A percentile compares a stretch with the other conserved stretches of the same genome.
Evolutionary conservation across 768 basidiomycete species (phyloP).

Genomic region (Lepiota brunneoincarnata): DNA sequence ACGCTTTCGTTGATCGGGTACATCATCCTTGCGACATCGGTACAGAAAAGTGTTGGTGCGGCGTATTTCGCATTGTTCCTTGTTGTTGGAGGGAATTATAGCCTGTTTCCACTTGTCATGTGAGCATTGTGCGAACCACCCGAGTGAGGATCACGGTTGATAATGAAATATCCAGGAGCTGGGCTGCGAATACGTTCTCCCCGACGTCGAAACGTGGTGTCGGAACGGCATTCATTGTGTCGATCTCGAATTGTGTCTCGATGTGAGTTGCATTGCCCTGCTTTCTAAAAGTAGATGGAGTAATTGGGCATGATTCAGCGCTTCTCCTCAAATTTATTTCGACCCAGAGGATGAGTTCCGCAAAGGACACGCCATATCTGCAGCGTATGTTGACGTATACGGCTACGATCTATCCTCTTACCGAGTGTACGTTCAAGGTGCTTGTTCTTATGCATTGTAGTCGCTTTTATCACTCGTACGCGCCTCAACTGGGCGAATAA

Average conservation of each 20-base stretch:
- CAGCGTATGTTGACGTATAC: conserved; percentile 32
- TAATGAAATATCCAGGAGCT: conserved; percentile 39
- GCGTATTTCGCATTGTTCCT: conserved; percentile 58
- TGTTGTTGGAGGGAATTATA: conserved; percentile 52
- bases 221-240: conserved; percentile 59
- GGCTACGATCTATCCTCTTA: background rate
- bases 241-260: conserved; percentile 55
- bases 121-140: conserved; percentile 21
- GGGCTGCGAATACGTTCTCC: conserved; percentile 57
- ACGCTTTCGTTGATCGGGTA: conserved; percentile 49
- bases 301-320: background rate
- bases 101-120: conserved; percentile 59
- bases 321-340: background rate
- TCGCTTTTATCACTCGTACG: conserved; percentile 42
- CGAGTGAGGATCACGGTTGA: background rate
- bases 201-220: conserved; percentile 60
- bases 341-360: conserved; percentile 38
- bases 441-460: conserved; percentile 39
- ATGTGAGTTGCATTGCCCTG: conserved; percentile 34
- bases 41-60: conserved; percentile 49
- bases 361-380: conserved; percentile 55
- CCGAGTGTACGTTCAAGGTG: conserved; percentile 28
- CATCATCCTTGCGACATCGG: conserved; percentile 48
- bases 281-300: background rate
- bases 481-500: conserved; percentile 43